Evolutionary conservation across 257 asterid species (phyloP).

Genomic region (Asclepias syriaca): DNA sequence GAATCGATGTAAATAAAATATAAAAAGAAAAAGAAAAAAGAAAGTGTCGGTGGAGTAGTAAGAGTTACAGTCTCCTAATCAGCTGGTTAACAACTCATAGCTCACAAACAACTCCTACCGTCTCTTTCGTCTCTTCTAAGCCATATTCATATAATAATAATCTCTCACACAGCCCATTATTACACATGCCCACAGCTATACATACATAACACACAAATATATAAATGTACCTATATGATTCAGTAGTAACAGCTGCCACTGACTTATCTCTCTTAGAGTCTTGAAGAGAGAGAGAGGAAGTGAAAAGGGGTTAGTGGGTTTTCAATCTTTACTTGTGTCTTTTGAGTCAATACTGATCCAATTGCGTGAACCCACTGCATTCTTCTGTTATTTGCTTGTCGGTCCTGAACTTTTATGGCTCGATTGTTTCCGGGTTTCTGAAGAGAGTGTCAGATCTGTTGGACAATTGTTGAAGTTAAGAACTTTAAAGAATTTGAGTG

Average conservation of each 20-base stretch:
- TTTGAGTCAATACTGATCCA: conserved; percentile 6
- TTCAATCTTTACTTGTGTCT: conserved; percentile 6
- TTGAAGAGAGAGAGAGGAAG: conserved; percentile 7
- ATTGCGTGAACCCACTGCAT: conserved; percentile 10
- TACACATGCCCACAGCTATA: conserved; percentile 37
- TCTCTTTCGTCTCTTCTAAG: conserved; percentile 54
- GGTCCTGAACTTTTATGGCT: conserved; percentile 4
- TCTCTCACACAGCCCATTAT: background rate
- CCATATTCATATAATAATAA: conserved; percentile 4
- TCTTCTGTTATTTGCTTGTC: conserved; percentile 16
- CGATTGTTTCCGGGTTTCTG: background rate
- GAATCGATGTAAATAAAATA: too few relatives aligned
- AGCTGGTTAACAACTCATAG: conserved; percentile 3
- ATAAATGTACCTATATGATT: conserved; percentile 7
- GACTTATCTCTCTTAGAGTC: conserved; percentile 11
- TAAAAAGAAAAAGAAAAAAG: background rate
- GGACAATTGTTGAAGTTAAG: conserved; percentile 14
- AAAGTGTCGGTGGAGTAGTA: background rate
- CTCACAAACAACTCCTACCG: conserved; percentile 30
- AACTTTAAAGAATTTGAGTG: background rate
- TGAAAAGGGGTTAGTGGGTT: conserved; percentile 17
- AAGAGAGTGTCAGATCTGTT: conserved; percentile 18
- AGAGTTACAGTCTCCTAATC: background rate
- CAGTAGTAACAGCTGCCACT: conserved; percentile 15
- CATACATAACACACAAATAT: conserved; percentile 14